Percentiles rank a stretch among this genome's conserved stretches.
phyloP scores from a whole-genome alignment of 495 filamentous ascomycete species.

The Neurospora sp. region DNA sequence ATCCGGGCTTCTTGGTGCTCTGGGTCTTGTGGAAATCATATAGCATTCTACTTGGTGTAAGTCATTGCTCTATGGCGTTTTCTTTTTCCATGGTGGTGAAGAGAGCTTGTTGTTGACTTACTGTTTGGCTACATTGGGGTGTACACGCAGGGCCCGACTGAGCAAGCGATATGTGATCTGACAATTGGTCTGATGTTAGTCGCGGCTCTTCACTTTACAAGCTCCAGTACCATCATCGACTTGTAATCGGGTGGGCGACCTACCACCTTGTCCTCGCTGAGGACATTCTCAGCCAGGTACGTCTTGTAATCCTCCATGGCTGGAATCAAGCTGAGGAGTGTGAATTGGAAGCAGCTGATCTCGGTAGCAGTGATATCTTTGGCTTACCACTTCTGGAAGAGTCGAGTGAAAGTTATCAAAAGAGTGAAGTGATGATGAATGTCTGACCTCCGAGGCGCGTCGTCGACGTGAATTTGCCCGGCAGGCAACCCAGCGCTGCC shows the following conservation, averaged over 20 bases:
- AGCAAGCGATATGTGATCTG: constrained; percentile 81
- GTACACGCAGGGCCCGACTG: constrained; percentile 67
- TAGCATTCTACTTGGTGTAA: constrained; percentile 54
- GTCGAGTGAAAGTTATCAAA: background rate
- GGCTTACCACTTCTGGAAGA: background rate
- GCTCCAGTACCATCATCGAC: background rate
- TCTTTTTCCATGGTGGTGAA: background rate
- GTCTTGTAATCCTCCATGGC: constrained; percentile 50
- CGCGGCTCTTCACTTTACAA: background rate
- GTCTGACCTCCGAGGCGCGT: constrained; percentile 1
- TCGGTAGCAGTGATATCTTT: background rate
- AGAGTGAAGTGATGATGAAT: background rate
- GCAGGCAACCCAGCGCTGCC: background rate
- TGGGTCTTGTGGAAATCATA: constrained; percentile 77
- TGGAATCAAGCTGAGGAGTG: background rate
- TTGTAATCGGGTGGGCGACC: constrained; percentile 15
- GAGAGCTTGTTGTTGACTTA: constrained; percentile 1
- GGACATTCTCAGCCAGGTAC: constrained; percentile 63
- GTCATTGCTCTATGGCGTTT: background rate
- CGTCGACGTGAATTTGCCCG: background rate
- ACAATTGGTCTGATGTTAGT: background rate
- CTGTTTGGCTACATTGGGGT: constrained; percentile 52
- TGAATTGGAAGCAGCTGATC: background rate
- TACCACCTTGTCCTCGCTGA: constrained; percentile 69
- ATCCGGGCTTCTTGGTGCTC: constrained; percentile 63